Base-by-base conservation (phyloP, 2,329 filamentous ascomycete species). In the Claviceps digitariae region DNA sequence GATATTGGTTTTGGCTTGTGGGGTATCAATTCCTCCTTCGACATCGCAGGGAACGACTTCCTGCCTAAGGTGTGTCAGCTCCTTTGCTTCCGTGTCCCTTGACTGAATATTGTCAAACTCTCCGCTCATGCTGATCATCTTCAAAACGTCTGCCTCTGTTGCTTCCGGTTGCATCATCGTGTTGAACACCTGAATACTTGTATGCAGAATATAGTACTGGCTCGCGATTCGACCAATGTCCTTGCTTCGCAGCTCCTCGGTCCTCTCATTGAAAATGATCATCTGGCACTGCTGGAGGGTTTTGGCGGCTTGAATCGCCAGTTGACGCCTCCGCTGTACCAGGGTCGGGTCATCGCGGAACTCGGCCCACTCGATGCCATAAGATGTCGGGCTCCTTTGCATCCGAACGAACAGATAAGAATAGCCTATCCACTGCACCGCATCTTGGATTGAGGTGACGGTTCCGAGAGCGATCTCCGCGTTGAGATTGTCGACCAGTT, bases 91-190 rank as follows among this genome's bases (percentile, higher is more conserved):
- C 51, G 74, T 93, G 53, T 98, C 93, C 57, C 94, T 78, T 5
- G 87, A 90, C 64, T 96, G 90, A 44, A 98, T 87, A 59, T 98
- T 95, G 71, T 97, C 90, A 61, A 98, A 98, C 67, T 98, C 93
- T 58, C 90, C 90, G 66, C 90, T 95, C 86, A 93, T 90, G 60
- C 89, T 90, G 63, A 98, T 90, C 90, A 98, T 97, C 64, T 86
- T 87, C 52, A 98, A 74, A 48, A 96, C 84, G 63, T 98, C 93
- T 6, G 90, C 90, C 69, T 98, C 93, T 0, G 86, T 89, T 10
- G 89, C 84, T 27, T 83, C 80, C 1, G 89, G 84, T 51, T 79
- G 78, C 93, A 98, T 97, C 84, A 93, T 86, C 5, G 82, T 81
- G 68, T 97, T 98, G 79, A 98, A 98, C 44, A 97, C 87, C 66